Base-by-base conservation (phyloP, 2,329 filamentous ascomycete genomes). In the Apiospora rasikravindrae region DNA sequence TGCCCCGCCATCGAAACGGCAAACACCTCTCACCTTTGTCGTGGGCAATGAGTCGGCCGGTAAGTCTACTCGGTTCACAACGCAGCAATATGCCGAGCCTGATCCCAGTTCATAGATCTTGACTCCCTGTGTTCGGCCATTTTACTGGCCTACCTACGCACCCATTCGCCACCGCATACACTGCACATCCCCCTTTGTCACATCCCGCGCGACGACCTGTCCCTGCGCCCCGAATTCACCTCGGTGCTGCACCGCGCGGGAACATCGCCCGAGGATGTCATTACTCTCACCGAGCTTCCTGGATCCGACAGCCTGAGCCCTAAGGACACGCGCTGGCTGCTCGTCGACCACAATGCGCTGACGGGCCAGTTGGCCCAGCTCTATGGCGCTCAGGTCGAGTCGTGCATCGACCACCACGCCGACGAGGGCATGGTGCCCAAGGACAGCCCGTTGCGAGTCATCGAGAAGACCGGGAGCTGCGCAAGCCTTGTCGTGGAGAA, bases 341-440 rank as follows among this genome's bases (percentile, higher is more conserved):
- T 96, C 0, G 93, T 96, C 4, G 94, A 96, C 82, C 94, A 96
- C 84, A 96, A 96, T 79, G 87, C 85, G 0, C 84, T 94, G 67
- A 91, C 92, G 7, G 92, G 93, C 0, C 77, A 82, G 19, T 83
- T 96, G 22, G 88, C 86, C 22, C 81, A 80, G 49, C 81, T 84
- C 22, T 93, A 90, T 77, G 82, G 83, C 0, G 73, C 78, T 4
- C 83, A 84, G 11, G 87, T 95, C 0, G 82, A 86, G 5, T 92
- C 91, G 4, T 91, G 91, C 74, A 88, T 96, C 70, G 94, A 96
- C 81, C 94, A 96, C 81, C 94, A 96, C 79, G 90, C 88, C 0
- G 93, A 96, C 74, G 94, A 96, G 77, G 80, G 84, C 7, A 83
- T 79, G 8, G 83, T 94, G 0, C 81, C 82, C 0, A 80, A 13